Evolutionary conservation across 108 stramenopile genomes (phyloP).

Genomic region (Skeletonema marinoi): DNA sequence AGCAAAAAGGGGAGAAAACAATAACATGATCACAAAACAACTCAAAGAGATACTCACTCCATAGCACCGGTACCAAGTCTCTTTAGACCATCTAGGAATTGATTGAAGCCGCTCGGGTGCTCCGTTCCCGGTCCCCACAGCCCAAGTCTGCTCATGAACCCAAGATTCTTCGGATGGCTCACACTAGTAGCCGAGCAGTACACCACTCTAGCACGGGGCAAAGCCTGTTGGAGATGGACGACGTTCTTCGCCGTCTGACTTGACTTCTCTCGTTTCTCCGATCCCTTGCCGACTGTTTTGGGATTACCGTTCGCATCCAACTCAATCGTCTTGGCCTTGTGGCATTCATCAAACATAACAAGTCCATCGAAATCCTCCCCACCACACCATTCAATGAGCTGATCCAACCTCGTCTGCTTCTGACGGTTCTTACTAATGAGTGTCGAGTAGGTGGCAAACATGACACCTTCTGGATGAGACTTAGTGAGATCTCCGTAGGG

Average conservation of each 20-base stretch:
- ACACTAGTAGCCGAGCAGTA: slow-evolving; percentile 67
- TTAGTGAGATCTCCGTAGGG: slow-evolving; percentile 8
- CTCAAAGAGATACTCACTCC: slow-evolving; percentile 5
- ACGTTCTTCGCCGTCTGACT: slow-evolving; percentile 44
- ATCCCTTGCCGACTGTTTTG: slow-evolving; percentile 12
- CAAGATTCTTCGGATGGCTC: slow-evolving; percentile 56
- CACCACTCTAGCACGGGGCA: slow-evolving; percentile 58
- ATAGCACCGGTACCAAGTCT: slow-evolving; percentile 21
- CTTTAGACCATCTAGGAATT: slow-evolving; percentile 18
- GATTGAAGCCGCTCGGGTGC: slow-evolving; percentile 23
- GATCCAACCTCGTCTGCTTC: slow-evolving; percentile 49
- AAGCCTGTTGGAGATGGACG: slow-evolving; percentile 48
- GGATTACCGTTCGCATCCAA: slow-evolving; percentile 43
- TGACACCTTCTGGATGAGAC: slow-evolving; percentile 46
- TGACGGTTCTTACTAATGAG: slow-evolving; percentile 39
- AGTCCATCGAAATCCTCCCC: slow-evolving; percentile 62
- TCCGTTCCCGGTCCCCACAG: slow-evolving; percentile 52
- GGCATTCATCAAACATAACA: slow-evolving; percentile 68
- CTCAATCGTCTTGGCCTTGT: slow-evolving; percentile 66
- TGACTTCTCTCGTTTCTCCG: slow-evolving; percentile 7
- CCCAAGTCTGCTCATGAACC: slow-evolving; percentile 65
- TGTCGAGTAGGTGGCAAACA: slow-evolving; percentile 56
- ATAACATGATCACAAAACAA: background rate
- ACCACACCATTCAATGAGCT: slow-evolving; percentile 66
- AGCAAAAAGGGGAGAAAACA: background rate